Base-by-base conservation (phyloP, 106 monocot species). In the Cymbidium sinense region DNA sequence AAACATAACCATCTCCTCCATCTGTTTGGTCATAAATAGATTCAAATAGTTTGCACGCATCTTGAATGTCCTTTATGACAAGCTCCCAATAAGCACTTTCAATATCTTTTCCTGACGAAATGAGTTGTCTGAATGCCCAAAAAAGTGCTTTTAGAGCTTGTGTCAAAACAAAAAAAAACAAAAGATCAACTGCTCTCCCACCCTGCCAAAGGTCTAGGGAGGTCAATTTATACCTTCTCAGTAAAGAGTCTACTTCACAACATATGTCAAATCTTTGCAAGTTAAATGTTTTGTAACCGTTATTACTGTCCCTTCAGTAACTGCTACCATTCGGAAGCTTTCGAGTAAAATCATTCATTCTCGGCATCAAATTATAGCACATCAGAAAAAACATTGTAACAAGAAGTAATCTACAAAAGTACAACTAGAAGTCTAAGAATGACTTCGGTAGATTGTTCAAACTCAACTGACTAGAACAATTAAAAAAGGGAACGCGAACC, bases 1-100 rank as follows among this genome's bases (percentile, higher is more conserved):
- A 96, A 21, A 96, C 96, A 88, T 94, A 91, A 41, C 96, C 96
- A 87, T 96, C 96, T 64, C 69, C 86, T 23, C 88, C 96, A 85
- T 94, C 81, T 1, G 96, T 91, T 65, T 89, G 34, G 34, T 96
- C 89, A 79, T 96, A 96, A 28, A 96, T 88, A 21, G 88, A 74
- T 81, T 91, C 89, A 82, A 96, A 96, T 50, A 96, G 89, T 67
- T 93, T 89, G 86, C 93, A 96, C 18, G 96, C 96, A 91, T 96
- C 93, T 85, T 93, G 96, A 77, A 96, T 96, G 74, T 96, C 96
- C 81, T 91, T 91, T 61, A 96, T 91, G 19, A 96, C 96, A 75
- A 96, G 93, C 73, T 93, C 96, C 96, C 96, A 96, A 77, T 96
- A 96, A 43, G 89, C 85, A 62, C 77, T 88, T 80, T 96, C 96